Conservation (phyloP, 75 land plant species). For the Azolla pinnata region DNA sequence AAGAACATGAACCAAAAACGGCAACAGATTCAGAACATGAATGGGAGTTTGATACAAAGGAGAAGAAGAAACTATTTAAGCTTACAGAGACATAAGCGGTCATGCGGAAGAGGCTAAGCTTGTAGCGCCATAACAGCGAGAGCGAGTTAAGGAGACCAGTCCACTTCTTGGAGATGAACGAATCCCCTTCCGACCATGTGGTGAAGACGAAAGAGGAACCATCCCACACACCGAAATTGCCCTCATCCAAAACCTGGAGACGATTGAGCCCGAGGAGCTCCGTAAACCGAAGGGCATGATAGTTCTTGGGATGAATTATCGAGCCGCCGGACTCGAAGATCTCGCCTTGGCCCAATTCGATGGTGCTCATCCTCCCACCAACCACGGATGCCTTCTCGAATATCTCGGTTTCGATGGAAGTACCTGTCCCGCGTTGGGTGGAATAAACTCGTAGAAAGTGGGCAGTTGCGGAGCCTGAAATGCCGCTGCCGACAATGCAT, state of each 20-base stretch:
- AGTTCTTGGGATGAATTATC: constrained; percentile 77
- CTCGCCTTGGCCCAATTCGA: constrained; percentile 45
- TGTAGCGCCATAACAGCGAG: constrained; percentile 49
- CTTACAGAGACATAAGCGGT: constrained; percentile 51
- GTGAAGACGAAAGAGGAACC: constrained; percentile 57
- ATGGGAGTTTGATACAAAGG: background rate
- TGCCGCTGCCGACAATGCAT: constrained; percentile 90
- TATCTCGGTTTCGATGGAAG: constrained; percentile 26
- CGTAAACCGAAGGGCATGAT: constrained; percentile 47
- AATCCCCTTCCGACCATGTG: constrained; percentile 25
- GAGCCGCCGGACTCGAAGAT: constrained; percentile 85
- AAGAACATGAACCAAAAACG: too few relatives aligned
- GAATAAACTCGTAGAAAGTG: constrained; percentile 60
- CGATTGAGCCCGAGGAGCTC: constrained; percentile 37
- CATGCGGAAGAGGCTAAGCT: constrained; percentile 62
- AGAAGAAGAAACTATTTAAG: background rate
- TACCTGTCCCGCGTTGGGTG: constrained; percentile 14
- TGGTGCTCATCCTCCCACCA: constrained; percentile 84
- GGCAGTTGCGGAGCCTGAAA: constrained; percentile 71
- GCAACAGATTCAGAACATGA: too few relatives aligned
- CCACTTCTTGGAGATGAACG: constrained; percentile 21
- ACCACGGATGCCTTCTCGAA: constrained; percentile 53
- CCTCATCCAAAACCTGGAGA: constrained; percentile 10
- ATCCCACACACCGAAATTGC: constrained; percentile 83
- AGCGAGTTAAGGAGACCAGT: constrained; percentile 33